phyloP scores from a whole-genome alignment of 257 asterid species.

The Craterostigma plantagineum region DNA sequence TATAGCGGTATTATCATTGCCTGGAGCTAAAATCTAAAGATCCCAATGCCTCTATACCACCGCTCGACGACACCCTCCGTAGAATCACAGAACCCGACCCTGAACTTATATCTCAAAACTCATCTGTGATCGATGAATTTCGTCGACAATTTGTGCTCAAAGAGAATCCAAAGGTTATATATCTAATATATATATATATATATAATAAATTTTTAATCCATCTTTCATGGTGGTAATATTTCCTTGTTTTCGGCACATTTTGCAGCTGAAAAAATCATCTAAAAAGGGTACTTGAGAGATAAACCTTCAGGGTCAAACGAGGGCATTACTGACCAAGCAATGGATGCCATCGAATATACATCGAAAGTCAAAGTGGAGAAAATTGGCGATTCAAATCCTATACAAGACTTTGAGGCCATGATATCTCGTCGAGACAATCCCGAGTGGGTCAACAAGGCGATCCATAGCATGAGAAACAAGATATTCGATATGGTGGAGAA shows the following conservation, averaged over 20 bases:
- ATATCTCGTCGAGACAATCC: constrained; percentile 77
- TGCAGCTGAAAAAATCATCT: constrained; percentile 76
- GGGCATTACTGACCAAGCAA: constrained; percentile 28
- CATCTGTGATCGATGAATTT: constrained; percentile 46
- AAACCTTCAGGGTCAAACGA: constrained; percentile 61
- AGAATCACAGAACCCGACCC: constrained; percentile 69
- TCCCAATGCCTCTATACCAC: constrained; percentile 65
- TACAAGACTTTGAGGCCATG: constrained; percentile 79
- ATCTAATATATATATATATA: constrained; percentile 2
- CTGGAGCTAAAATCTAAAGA: constrained; percentile 80
- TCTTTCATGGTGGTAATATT: background rate
- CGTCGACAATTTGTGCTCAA: constrained; percentile 49
- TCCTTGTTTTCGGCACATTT: constrained; percentile 9
- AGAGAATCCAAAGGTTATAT: constrained; percentile 77
- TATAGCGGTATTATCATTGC: constrained; percentile 60
- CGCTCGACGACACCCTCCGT: constrained; percentile 67
- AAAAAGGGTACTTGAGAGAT: constrained; percentile 34
- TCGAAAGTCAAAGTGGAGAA: constrained; percentile 39
- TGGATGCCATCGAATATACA: constrained; percentile 33
- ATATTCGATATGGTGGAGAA: constrained; percentile 46
- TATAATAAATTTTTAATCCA: background rate
- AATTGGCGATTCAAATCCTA: constrained; percentile 53
- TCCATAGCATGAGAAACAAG: constrained; percentile 51
- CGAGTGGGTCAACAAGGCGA: constrained; percentile 64
- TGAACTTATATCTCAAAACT: constrained; percentile 36